These are phyloP conservation scores for Fusarium staphyleae DNA, from an alignment of 2,329 filamentous ascomycete genomes.

Conservation along the genomic window DNA sequence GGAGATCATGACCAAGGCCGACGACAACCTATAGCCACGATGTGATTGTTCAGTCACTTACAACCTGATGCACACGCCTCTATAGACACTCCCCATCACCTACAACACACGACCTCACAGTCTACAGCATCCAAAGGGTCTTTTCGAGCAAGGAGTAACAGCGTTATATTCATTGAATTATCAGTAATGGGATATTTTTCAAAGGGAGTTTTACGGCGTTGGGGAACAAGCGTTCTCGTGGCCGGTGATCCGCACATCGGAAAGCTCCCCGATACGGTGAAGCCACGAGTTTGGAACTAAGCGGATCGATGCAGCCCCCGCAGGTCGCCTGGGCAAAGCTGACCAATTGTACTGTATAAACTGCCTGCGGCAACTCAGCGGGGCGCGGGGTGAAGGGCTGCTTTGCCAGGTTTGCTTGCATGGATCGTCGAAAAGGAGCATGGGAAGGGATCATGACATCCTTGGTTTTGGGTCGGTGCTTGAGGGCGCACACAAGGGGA, in stretches of 20 bases:
- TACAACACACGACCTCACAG: conserved; percentile 3
- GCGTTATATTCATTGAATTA: conserved; percentile 34
- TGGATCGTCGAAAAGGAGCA: conserved; percentile 29
- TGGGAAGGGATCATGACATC: conserved; percentile 21
- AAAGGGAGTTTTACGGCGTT: conserved; percentile 27
- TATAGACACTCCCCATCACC: not conserved
- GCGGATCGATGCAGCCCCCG: conserved; percentile 30
- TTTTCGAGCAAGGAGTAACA: conserved; percentile 39
- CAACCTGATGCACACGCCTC: conserved; percentile 1
- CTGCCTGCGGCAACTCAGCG: conserved; percentile 28
- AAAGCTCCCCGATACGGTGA: conserved; percentile 28
- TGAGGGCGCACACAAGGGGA: not conserved
- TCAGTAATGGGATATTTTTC: conserved; percentile 23
- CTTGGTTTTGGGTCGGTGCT: conserved; percentile 8
- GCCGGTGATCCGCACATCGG: conserved; percentile 19
- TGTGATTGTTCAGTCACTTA: not conserved
- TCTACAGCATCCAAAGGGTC: conserved; percentile 21
- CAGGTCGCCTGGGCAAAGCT: conserved; percentile 36
- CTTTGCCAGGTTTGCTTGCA: conserved; percentile 24
- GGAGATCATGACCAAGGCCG: conserved; percentile 53
- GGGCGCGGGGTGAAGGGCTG: conserved; percentile 28
- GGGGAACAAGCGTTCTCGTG: conserved; percentile 9
- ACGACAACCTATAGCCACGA: conserved; percentile 28
- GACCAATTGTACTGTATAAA: conserved; percentile 23
- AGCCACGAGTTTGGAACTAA: conserved; percentile 12